phyloP scores from a whole-genome alignment of 2,329 filamentous ascomycete genomes.

The Cryphonectria nitschkei region DNA sequence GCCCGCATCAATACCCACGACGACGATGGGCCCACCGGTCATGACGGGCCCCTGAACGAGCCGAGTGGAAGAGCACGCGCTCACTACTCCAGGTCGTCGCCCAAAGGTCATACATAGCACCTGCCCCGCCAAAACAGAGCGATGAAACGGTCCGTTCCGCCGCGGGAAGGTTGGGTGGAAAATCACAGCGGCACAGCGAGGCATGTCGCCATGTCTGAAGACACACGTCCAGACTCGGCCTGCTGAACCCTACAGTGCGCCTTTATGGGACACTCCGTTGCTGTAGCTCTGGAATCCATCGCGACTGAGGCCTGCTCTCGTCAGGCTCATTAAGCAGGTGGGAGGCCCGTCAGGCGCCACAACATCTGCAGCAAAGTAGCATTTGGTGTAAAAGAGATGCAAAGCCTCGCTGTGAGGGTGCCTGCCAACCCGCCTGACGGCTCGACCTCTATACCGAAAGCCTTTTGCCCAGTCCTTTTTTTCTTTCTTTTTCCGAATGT shows the following conservation, averaged over 20 bases:
- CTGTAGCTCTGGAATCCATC: background rate
- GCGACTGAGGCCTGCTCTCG: background rate
- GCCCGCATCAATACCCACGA: constrained; percentile 45
- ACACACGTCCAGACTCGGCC: background rate
- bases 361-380: background rate
- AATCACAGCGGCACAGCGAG: background rate
- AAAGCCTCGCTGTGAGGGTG: background rate
- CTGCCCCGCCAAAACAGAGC: background rate
- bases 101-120: background rate
- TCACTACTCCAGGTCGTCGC: background rate
- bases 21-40: constrained; percentile 34
- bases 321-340: background rate
- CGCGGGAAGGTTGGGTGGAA: background rate
- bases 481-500: background rate
- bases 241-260: background rate
- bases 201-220: background rate
- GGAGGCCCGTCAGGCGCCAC: background rate
- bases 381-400: background rate
- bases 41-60: constrained; percentile 15
- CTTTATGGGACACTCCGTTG: background rate
- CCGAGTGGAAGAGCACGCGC: background rate
- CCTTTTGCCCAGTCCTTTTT: too few species aligned
- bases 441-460: background rate
- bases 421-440: background rate
- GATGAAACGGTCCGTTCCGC: background rate